A percentile compares a stretch with the other conserved stretches of the same genome.
These are phyloP conservation scores for Lactifluus subvellereus DNA, from an alignment of 768 basidiomycete species.

Conservation along the genomic window DNA sequence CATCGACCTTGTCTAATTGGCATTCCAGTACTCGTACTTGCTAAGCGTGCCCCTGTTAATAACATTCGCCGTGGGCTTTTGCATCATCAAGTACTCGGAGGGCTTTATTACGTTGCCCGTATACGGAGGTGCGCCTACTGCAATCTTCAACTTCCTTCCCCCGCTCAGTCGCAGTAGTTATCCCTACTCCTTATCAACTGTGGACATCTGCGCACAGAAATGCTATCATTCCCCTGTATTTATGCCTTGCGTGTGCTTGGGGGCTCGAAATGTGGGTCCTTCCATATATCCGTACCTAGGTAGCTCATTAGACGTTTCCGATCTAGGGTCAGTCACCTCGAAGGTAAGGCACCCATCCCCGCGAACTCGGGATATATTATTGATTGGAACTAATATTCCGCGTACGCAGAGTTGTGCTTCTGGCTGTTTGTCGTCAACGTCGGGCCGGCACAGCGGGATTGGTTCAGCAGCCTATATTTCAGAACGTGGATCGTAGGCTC, in stretches of 20 bases:
- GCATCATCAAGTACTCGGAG: constrained; percentile 66
- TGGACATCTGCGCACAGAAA: constrained; percentile 46
- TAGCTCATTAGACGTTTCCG: background rate
- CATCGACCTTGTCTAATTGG: background rate
- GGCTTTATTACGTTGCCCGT: constrained; percentile 48
- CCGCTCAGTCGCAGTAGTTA: constrained; percentile 37
- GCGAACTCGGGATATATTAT: background rate
- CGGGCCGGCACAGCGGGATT: constrained; percentile 49
- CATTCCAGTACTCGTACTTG: constrained; percentile 63
- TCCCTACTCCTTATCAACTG: constrained; percentile 55
- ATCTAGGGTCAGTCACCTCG: constrained; percentile 67
- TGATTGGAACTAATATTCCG: background rate
- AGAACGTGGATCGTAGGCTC: constrained; percentile 69
- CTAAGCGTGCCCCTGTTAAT: constrained; percentile 55
- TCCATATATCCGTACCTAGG: background rate
- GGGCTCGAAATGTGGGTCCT: constrained; percentile 62
- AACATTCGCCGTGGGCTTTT: constrained; percentile 56
- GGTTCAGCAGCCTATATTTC: constrained; percentile 75
- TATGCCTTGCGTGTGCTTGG: constrained; percentile 65
- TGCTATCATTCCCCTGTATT: constrained; percentile 59
- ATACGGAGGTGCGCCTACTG: constrained; percentile 38
- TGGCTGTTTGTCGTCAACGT: constrained; percentile 80
- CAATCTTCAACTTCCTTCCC: background rate
- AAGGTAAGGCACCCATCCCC: constrained; percentile 43
- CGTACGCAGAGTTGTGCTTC: constrained; percentile 65